phyloP scores from a whole-genome alignment of 371 early-diverging fungal genomes.

The Neoconidiobolus thromboides region DNA sequence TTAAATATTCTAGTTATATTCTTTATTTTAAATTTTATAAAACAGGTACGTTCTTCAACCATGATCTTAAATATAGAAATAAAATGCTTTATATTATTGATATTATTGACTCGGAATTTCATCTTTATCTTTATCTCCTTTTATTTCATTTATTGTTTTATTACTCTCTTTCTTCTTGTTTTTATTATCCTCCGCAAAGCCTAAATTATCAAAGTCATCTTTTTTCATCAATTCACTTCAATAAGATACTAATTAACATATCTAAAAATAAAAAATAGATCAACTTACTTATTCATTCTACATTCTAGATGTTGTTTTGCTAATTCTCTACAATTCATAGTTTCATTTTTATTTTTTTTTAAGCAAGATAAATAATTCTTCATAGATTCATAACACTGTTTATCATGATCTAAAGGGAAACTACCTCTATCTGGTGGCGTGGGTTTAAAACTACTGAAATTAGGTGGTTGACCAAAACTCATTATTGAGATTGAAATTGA shows the following conservation, averaged over 20 bases:
- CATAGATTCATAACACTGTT: conserved; percentile 48
- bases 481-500: conserved; percentile 11
- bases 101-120: too few relatives aligned
- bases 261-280: neutral
- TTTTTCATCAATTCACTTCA: conserved; percentile 42
- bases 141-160: neutral
- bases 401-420: conserved; percentile 62
- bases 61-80: too few relatives aligned
- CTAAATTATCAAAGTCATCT: conserved; percentile 46
- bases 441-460: conserved; percentile 27
- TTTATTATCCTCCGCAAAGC: conserved; percentile 26
- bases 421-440: conserved; percentile 56
- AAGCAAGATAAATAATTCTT: conserved; percentile 54
- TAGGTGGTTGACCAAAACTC: conserved; percentile 42
- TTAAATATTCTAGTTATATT: too few relatives aligned
- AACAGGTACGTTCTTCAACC: too few relatives aligned
- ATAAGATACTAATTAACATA: neutral
- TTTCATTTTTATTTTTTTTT: conserved; percentile 40
- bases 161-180: neutral
- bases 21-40: too few relatives aligned
- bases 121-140: too few relatives aligned
- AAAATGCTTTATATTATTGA: too few relatives aligned
- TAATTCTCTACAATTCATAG: conserved; percentile 41
- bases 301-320: conserved; percentile 53
- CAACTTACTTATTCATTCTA: conserved; percentile 61